Evolutionary conservation across 2,329 filamentous ascomycete genomes (phyloP).

Genomic region (Penicillium sp.): DNA sequence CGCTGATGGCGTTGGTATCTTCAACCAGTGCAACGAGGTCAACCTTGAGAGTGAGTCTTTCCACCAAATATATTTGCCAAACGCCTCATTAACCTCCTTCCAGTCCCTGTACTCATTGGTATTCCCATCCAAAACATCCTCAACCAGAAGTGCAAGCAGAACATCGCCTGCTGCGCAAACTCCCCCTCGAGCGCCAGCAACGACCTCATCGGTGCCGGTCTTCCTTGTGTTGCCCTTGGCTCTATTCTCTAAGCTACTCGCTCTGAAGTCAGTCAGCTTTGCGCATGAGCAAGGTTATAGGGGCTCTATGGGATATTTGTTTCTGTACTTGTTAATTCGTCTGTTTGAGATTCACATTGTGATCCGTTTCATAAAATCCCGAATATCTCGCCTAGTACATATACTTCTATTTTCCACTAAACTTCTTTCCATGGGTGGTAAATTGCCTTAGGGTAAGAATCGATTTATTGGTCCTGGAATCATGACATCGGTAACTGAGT

Average conservation of each 20-base stretch:
- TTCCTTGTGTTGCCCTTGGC: constrained; percentile 39
- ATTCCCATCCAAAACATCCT: constrained; percentile 28
- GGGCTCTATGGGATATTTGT: constrained; percentile 12
- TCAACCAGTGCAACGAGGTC: constrained; percentile 43
- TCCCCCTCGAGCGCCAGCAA: constrained; percentile 25
- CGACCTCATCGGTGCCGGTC: constrained; percentile 29
- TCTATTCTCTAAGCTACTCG: constrained; percentile 35
- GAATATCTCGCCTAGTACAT: constrained; percentile 18
- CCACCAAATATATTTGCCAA: fast-evolving
- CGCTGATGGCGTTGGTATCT: constrained; percentile 34
- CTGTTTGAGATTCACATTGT: constrained; percentile 11
- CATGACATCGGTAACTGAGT: too few relatives aligned
- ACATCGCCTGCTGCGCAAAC: constrained; percentile 39
- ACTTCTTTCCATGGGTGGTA: too few relatives aligned
- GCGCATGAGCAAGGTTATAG: constrained; percentile 7
- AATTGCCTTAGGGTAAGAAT: too few relatives aligned
- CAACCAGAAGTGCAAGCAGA: constrained; percentile 39
- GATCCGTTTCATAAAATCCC: constrained; percentile 6
- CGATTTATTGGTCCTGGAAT: too few relatives aligned
- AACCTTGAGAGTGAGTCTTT: constrained; percentile 27
- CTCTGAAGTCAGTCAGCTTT: neutral
- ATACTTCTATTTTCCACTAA: neutral
- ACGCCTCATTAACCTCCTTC: neutral
- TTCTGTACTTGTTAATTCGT: constrained; percentile 12
- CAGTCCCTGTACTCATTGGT: constrained; percentile 24